Base-by-base conservation (phyloP, 225 moss, liverwort and hornwort species). In the Physcomitrellopsis africana region DNA sequence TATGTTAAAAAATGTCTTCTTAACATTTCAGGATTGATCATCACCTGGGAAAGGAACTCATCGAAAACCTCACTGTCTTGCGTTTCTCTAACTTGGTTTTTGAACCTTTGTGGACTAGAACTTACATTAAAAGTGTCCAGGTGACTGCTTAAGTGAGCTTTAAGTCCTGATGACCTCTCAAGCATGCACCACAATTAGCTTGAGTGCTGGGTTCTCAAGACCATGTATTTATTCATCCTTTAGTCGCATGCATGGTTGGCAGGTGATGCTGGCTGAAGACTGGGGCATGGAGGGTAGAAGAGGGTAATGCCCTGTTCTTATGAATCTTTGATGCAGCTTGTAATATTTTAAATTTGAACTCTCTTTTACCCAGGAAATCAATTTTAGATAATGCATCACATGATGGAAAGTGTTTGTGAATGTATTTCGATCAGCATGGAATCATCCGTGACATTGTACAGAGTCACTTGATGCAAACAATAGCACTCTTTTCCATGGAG, bases 31-130 rank as follows among this genome's bases (percentile, higher is more conserved):
- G 96, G 84, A 96, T 96, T 75, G 93, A 96, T 72, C 96, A 96
- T 64, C 82, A 92, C 65, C 63, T 96, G 86, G 96, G 96, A 44
- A 96, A 93, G 80, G 96, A 96, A 67, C 76, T 96, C 11, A 90
- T 96, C 58, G 96, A 96, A 80, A 94, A 96, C 70, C 90, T 96
- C 61, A 93, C 96, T 0, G 86, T 96, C 19, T 63, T 96, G 70
- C 96, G 96, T 23, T 96, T 96, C 82, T 96, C 96, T 76, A 96
- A 96, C 81, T 85, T 96, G 60, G 86, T 96, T 46, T 96, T 96
- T 80, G 96, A 96, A 24, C 93, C 93, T 48, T 81, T 96, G 29
- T 96, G 96, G 96, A 81, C 67, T 41, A 85, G 96, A 70, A 92
- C 86, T 15, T 94, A 96, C 72, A 94, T 96, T 70, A 86, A 89